These are phyloP conservation scores for Persicaria maculosa DNA, from an alignment of 148 eudicot species.

Conservation along the genomic window DNA sequence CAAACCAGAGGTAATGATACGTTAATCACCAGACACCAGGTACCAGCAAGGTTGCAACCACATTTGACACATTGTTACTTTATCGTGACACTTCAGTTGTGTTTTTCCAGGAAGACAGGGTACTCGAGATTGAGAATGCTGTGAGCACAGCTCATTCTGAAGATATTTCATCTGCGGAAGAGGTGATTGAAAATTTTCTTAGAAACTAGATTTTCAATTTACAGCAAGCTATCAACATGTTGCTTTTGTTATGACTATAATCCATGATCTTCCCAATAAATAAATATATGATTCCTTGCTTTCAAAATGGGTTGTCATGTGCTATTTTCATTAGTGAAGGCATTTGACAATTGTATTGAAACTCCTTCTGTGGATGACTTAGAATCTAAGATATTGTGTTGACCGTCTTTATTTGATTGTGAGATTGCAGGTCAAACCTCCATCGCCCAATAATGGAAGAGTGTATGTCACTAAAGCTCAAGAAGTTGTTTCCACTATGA, in stretches of 20 bases:
- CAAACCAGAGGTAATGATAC: slow-evolving; percentile 35
- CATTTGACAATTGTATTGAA: not conserved
- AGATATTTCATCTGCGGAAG: slow-evolving; percentile 30
- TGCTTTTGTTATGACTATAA: not conserved
- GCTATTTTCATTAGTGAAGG: not conserved
- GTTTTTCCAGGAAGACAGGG: slow-evolving; percentile 41
- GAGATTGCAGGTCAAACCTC: slow-evolving; percentile 34
- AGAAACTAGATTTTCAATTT: not conserved
- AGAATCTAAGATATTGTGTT: not conserved
- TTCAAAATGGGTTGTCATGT: not conserved
- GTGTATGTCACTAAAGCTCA: slow-evolving; percentile 80
- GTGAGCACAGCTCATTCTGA: slow-evolving; percentile 25
- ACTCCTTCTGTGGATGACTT: not conserved
- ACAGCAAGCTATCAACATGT: not conserved
- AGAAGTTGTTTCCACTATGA: slow-evolving; percentile 83
- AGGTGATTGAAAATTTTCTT: slow-evolving; percentile 26
- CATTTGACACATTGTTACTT: too few species aligned
- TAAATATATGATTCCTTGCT: not conserved
- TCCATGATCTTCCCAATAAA: not conserved
- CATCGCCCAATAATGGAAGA: slow-evolving; percentile 45
- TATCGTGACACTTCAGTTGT: not conserved
- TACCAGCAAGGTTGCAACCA: not conserved
- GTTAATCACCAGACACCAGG: slow-evolving; percentile 2
- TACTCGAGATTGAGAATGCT: slow-evolving; percentile 42
- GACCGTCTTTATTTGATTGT: not conserved